Evolutionary conservation across 768 basidiomycete species (phyloP), one percentile per base, ranked within the genome.

Genomic region (Crassisporium funariophilum): DNA sequence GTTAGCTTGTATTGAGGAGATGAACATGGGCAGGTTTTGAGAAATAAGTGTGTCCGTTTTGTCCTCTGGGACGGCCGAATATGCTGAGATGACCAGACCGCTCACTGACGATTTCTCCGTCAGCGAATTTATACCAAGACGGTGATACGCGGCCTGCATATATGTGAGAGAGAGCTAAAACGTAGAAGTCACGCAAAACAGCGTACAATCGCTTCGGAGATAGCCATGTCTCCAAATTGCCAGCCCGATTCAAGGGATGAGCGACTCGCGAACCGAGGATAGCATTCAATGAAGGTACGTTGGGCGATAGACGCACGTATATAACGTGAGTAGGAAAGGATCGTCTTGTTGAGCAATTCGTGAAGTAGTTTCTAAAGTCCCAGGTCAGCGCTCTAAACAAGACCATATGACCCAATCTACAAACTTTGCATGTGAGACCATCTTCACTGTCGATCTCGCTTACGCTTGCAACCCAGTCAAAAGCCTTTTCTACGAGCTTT

Each of bases 1-100:
- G 52, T 81, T 82, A 5, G 74, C 62, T 56, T 83, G 79, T 16
- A 90, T 60, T 2, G 77, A 78, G 11, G 70, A 59, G 19, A 83
- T 49, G 13, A 85, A 51, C 4, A 74, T 51, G 0, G 72, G 74
- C n/a, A 72, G 56, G 21, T 80, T 44, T 21, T 67, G 61, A 0
- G 59, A 41, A 2, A 77, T 54, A 1, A 67, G 22, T 29, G 49
- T 48, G 11, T 41, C 24, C 15, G 60, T 24, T 62, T 52, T 5
- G 47, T 38, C 0, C 56, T 45, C 2, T 44, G 19, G 4, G 47
- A 40, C 2, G 58, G 44, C 10, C 56, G 58, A n/a, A 49, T 77
- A 71, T 4, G 77, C 70, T 22, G 72, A 54, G 25, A 73, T 50
- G 13, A 76, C 53, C 42, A 78, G 57, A 35, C 70, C 63, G 11